Evolutionary conservation across 768 basidiomycete genomes (phyloP).

Genomic region (Leccinellum albellum): DNA sequence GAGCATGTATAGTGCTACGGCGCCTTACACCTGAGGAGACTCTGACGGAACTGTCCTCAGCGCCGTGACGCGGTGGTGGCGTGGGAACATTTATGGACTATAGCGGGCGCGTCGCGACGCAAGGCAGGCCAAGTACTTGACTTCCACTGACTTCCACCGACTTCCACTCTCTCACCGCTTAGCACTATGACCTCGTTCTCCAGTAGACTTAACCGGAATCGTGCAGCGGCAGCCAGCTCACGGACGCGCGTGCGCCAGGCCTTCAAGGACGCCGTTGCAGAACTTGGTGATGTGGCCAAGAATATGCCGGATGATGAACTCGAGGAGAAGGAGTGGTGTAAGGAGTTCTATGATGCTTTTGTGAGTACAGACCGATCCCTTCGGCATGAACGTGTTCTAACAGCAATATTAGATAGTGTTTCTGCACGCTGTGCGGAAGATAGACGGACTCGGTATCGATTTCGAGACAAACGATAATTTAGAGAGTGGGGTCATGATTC

Average conservation of each 20-base stretch:
- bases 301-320: background rate
- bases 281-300: background rate
- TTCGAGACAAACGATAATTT: too few species aligned
- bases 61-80: too few species aligned
- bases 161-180: background rate
- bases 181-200: background rate
- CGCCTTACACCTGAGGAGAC: too few species aligned
- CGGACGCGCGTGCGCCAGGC: background rate
- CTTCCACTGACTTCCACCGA: too few species aligned
- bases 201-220: background rate
- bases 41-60: too few species aligned
- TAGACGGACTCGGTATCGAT: too few species aligned
- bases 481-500: too few species aligned
- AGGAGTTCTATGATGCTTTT: background rate
- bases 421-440: background rate
- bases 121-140: background rate
- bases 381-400: background rate
- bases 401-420: background rate
- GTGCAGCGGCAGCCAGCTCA: background rate
- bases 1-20: background rate
- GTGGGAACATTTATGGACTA: too few species aligned
- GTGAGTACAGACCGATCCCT: background rate
- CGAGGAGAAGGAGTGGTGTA: background rate
- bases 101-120: background rate
- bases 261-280: background rate